Evolutionary conservation across 2,329 filamentous ascomycete genomes (phyloP), one percentile per base, ranked within the genome.

Genomic region (Cladosporium sphaerospermum): DNA sequence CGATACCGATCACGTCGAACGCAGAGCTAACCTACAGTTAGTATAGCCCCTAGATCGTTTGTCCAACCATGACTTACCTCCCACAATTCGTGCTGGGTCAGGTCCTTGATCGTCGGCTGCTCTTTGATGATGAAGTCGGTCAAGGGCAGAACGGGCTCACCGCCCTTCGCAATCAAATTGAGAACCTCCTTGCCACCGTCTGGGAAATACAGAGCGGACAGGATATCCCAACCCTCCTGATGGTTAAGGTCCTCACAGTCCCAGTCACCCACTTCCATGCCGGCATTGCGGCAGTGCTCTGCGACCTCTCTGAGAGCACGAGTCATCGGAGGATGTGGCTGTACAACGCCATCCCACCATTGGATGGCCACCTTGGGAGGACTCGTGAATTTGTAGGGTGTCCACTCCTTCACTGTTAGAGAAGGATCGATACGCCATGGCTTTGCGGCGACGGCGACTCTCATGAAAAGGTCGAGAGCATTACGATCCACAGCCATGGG

Each of bases 331-430:
- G 85, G 84, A 46, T 86, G 85, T 0, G 85, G 85, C 4, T 68
- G 73, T 5, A 86, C 83, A 46, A 83, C 73, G 8, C 78, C 80
- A 63, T 88, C 85, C 64, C 83, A 72, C 77, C 79, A 83, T 67
- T 87, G 73, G 32, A 88, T 77, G 2, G 73, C 84, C 49, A 88
- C 71, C 40, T 73, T 78, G 19, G 40, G 47, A 10, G n/a, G 47
- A 8, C 47, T 51, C 9, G 16, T 16, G 18, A 51, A 51, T 9
- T 16, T 31, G 23, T 51, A 51, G 6, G 47, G 47, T 7, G 47
- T 51, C 47, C 47, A 51, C 13, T 43, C 39, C 23, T 51, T 51
- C 8, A 23, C 31, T 9, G 47, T 51, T n/a, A 51, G 40, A 3
- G 47, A 34, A 14, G 47, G 40, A 16, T 51, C 47, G 9, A 51